Evolutionary conservation across 2,329 filamentous ascomycete species (phyloP).

Genomic region (Exophiala phaeomuriformis): DNA sequence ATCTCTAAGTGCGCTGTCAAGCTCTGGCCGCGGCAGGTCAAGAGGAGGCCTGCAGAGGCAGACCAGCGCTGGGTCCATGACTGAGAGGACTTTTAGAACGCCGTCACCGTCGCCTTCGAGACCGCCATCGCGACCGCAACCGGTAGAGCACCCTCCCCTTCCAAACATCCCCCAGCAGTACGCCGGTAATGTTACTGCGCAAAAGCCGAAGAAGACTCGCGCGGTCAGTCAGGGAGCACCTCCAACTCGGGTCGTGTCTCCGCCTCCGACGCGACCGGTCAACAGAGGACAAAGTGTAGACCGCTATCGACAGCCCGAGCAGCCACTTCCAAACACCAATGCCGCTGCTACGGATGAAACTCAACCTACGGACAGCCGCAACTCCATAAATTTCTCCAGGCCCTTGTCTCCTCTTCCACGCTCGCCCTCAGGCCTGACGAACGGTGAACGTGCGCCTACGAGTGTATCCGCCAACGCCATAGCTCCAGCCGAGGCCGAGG

Average conservation of each 20-base stretch:
- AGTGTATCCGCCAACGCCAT: constrained; percentile 18
- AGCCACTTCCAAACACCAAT: constrained; percentile 3
- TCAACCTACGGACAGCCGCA: constrained; percentile 37
- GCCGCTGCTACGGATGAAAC: constrained; percentile 30
- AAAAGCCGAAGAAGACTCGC: constrained; percentile 32
- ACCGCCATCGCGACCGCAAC: constrained; percentile 37
- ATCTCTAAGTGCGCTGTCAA: constrained; percentile 29
- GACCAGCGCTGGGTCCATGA: constrained; percentile 74
- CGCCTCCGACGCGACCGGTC: constrained; percentile 34
- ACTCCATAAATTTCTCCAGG: constrained; percentile 44
- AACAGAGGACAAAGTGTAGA: constrained; percentile 39
- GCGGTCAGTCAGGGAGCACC: constrained; percentile 47
- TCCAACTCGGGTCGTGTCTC: constrained; percentile 40
- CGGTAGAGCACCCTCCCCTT: constrained; percentile 59
- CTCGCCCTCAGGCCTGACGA: constrained; percentile 12
- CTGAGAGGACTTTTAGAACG: constrained; percentile 76
- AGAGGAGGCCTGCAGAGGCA: constrained; percentile 52
- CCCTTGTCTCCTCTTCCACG: constrained; percentile 36
- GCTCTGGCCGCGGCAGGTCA: constrained; percentile 26
- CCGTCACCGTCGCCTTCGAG: constrained; percentile 52
- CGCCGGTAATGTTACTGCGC: constrained; percentile 25
- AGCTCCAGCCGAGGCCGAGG: constrained; percentile 26
- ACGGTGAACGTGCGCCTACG: constrained; percentile 5
- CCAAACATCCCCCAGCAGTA: constrained; percentile 59
- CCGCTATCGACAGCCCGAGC: constrained; percentile 15